Conservation (phyloP, 2,329 filamentous ascomycete species). For the Penicillium sp. region DNA sequence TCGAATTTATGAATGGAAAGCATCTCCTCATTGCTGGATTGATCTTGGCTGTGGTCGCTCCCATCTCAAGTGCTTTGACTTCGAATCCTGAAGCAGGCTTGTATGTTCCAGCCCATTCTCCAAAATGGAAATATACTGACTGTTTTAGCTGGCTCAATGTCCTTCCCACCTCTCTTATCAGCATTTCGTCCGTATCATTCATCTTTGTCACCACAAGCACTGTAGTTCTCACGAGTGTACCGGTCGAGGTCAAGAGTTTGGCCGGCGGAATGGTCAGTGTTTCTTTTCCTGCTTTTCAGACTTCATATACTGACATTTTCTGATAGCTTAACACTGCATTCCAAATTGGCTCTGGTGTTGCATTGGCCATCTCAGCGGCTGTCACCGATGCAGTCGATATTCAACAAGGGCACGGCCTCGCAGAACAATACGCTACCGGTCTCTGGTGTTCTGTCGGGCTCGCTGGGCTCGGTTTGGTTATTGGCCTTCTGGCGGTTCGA, state of each 20-base stretch:
- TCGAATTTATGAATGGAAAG: conserved; percentile 43
- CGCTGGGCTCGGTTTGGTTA: conserved; percentile 36
- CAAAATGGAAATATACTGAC: conserved; percentile 5
- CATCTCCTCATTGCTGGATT: conserved; percentile 38
- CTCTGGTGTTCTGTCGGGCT: conserved; percentile 46
- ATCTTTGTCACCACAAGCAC: conserved; percentile 47
- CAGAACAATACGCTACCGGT: conserved; percentile 42
- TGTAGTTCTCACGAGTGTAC: conserved; percentile 42
- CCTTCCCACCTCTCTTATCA: conserved; percentile 41
- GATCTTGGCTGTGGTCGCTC: conserved; percentile 38
- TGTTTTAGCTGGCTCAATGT: conserved; percentile 39
- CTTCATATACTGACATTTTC: background rate
- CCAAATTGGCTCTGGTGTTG: conserved; percentile 45
- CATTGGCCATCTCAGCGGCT: conserved; percentile 42
- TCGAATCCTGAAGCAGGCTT: conserved; percentile 24
- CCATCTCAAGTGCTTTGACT: conserved; percentile 35
- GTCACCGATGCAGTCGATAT: conserved; percentile 42
- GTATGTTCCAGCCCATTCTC: conserved; percentile 17
- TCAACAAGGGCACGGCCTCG: conserved; percentile 33
- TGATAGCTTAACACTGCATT: conserved; percentile 43
- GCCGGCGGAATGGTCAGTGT: conserved; percentile 41
- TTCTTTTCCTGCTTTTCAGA: rapidly evolving
- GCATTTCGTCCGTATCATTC: conserved; percentile 43
- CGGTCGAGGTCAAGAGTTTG: conserved; percentile 42
- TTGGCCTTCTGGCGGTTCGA: conserved; percentile 20